phyloP scores from a whole-genome alignment of 139 green algal species.

The Auxenochlorella protothecoides region DNA sequence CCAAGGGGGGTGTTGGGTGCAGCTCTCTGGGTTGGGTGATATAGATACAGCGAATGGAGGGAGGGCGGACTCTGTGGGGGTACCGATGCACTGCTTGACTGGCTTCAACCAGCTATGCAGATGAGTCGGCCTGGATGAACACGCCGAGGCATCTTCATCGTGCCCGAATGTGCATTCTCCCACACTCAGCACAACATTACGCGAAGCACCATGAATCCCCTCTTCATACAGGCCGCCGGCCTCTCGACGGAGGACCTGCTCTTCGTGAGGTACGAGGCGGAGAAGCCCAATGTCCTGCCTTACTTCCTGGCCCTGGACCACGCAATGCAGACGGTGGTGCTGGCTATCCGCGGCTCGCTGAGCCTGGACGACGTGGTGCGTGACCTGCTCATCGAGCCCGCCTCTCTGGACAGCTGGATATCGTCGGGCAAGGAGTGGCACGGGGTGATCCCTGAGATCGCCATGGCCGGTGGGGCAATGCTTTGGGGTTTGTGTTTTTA shows the following conservation, averaged over 20 bases:
- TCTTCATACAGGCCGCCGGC: slow-evolving; percentile 20
- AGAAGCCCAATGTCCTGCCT: slow-evolving; percentile 33
- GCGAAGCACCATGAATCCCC: too few relatives aligned
- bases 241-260: slow-evolving; percentile 28
- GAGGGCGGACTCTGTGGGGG: neutral
- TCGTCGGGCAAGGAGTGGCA: neutral
- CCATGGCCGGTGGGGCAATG: too few relatives aligned
- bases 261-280: slow-evolving; percentile 23
- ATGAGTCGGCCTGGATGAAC: too few relatives aligned
- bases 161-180: too few relatives aligned
- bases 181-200: too few relatives aligned
- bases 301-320: slow-evolving; percentile 52
- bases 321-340: slow-evolving; percentile 23
- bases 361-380: slow-evolving; percentile 48
- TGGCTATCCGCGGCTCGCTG: slow-evolving; percentile 46
- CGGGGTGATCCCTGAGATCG: neutral
- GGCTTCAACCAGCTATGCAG: too few relatives aligned
- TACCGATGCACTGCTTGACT: too few relatives aligned
- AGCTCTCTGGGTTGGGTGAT: neutral
- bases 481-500: too few relatives aligned
- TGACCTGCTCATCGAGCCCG: slow-evolving; percentile 47
- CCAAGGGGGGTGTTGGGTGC: neutral
- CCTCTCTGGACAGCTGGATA: slow-evolving; percentile 36
- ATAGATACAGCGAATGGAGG: neutral
- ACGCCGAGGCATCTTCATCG: too few relatives aligned